phyloP scores from a whole-genome alignment of 306 rosid species.

The Spatholobus suberectus region DNA sequence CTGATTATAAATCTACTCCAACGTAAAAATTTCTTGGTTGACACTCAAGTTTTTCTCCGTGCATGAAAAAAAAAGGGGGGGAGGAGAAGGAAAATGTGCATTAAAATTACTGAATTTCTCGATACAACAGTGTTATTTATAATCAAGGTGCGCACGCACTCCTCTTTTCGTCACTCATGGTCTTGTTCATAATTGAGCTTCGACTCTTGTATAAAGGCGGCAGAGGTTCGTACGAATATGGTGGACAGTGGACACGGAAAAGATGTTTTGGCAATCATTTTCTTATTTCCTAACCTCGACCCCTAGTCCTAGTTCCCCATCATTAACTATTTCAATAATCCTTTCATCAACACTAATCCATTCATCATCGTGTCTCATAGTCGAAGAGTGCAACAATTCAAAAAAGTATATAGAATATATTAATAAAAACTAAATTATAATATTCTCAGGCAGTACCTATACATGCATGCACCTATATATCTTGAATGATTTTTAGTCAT shows the following conservation, averaged over 20 bases:
- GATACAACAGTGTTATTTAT: neutral
- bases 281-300: neutral
- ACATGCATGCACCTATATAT: neutral
- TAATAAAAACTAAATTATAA: neutral
- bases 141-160: constrained; percentile 7
- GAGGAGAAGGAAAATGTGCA: too few relatives aligned
- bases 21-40: neutral
- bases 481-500: neutral
- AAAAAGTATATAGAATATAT: neutral
- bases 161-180: neutral
- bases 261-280: constrained; percentile 11
- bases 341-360: neutral
- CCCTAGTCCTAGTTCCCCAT: constrained; percentile 14
- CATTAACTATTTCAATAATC: constrained; percentile 4
- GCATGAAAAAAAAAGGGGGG: too few relatives aligned
- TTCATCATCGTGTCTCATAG: neutral
- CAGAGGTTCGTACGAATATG: neutral
- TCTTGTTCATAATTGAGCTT: constrained; percentile 15
- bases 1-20: too few relatives aligned
- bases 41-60: neutral
- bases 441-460: neutral
- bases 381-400: neutral
- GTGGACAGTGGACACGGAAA: neutral
- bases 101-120: neutral
- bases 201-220: neutral